phyloP scores from a whole-genome alignment of 306 rosid genomes.

The Trichosanthes truncata region DNA sequence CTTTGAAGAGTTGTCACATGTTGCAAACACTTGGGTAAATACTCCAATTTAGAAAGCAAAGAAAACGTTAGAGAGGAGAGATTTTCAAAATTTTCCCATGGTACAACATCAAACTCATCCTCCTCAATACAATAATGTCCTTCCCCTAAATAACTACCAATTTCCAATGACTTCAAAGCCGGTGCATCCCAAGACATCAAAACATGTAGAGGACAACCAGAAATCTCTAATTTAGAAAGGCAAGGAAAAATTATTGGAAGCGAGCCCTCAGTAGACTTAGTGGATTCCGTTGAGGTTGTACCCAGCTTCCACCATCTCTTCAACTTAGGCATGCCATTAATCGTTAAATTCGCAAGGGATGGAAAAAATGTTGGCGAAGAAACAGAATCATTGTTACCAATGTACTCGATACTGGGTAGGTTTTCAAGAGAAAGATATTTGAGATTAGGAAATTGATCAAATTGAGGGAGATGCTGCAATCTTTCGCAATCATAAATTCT shows the following conservation, averaged over 20 bases:
- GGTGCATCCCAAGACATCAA: not conserved
- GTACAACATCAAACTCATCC: not conserved
- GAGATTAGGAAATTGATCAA: not conserved
- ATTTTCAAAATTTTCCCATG: not conserved
- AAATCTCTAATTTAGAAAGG: not conserved
- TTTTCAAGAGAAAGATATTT: rapidly evolving
- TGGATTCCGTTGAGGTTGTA: not conserved
- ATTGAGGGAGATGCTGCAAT: not conserved
- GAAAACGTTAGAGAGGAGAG: not conserved
- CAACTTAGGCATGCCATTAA: not conserved
- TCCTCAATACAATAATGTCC: not conserved
- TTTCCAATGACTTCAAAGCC: not conserved
- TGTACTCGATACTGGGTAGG: not conserved
- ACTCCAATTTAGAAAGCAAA: not conserved
- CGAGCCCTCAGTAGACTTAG: not conserved
- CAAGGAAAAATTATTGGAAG: not conserved
- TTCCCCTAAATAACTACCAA: not conserved
- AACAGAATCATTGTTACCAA: not conserved
- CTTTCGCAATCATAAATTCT: rapidly evolving
- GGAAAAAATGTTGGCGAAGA: not conserved
- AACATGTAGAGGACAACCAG: not conserved
- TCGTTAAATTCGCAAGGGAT: not conserved
- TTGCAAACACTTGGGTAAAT: not conserved
- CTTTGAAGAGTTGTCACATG: not conserved
- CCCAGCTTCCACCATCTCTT: slow-evolving; percentile 12